Conservation (phyloP, 768 basidiomycete genomes). For the Suillus bovinus region DNA sequence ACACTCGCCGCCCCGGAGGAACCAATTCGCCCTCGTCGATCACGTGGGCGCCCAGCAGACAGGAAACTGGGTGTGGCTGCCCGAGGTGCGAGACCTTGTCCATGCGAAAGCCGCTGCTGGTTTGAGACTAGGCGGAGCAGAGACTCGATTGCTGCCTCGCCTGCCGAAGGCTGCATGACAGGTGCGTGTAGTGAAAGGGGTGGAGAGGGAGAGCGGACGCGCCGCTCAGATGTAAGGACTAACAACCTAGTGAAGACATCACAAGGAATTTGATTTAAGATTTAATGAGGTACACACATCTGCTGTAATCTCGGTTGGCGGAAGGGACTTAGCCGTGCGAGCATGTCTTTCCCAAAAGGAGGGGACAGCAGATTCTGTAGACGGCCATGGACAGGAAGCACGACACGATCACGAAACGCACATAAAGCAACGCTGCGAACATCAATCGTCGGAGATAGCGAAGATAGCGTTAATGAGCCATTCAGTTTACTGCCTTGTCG, state of each 20-base stretch:
- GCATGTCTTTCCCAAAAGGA: conserved; percentile 54
- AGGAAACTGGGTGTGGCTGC: conserved; percentile 61
- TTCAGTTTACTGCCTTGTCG: conserved; percentile 49
- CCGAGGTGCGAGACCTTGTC: conserved; percentile 28
- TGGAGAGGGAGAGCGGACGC: conserved; percentile 52
- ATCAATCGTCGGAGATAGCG: conserved; percentile 62
- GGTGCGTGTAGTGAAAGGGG: conserved; percentile 55
- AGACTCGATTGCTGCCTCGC: conserved; percentile 68
- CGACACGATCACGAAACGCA: conserved; percentile 78
- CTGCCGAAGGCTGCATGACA: conserved; percentile 55
- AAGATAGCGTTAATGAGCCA: conserved; percentile 19
- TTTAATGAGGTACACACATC: conserved; percentile 51
- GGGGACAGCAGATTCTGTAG: conserved; percentile 57
- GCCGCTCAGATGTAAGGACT: conserved; percentile 72
- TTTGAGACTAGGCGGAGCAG: conserved; percentile 64
- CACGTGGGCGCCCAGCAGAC: conserved; percentile 71
- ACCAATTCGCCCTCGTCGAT: conserved; percentile 76
- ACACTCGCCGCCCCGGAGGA: conserved; percentile 31
- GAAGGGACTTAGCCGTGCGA: conserved; percentile 54
- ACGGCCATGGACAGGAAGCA: conserved; percentile 63
- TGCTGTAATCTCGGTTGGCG: conserved; percentile 76
- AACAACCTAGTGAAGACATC: conserved; percentile 53
- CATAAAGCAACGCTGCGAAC: conserved; percentile 79
- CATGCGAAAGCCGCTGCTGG: conserved; percentile 42
- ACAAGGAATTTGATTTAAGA: neutral